Conservation (phyloP, 768 basidiomycete species). For the Suillus subaureus region DNA sequence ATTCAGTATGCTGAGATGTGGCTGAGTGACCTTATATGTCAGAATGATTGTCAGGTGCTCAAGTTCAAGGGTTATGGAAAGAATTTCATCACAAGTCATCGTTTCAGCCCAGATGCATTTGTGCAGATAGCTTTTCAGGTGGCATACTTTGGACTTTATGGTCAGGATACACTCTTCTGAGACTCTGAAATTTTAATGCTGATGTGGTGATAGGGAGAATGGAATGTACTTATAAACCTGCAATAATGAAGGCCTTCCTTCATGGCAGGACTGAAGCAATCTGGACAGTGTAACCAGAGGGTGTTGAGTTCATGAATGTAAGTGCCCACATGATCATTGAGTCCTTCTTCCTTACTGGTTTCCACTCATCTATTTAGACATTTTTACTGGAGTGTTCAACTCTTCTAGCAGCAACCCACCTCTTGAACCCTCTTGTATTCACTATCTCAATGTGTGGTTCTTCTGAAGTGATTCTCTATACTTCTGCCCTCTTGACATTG, state of each 20-base stretch:
- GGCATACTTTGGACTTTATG: conserved; percentile 91
- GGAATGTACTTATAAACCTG: too few relatives aligned
- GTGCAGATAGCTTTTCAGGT: conserved; percentile 66
- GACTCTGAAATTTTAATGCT: too few relatives aligned
- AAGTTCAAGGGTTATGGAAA: conserved; percentile 95
- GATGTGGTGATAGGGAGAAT: too few relatives aligned
- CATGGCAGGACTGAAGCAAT: too few relatives aligned
- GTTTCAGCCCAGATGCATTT: conserved; percentile 73
- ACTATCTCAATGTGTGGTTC: conserved; percentile 97
- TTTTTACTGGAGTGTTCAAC: conserved; percentile 32
- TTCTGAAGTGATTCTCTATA: conserved; percentile 84
- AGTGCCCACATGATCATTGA: too few relatives aligned
- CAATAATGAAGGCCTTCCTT: too few relatives aligned
- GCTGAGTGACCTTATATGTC: conserved; percentile 93
- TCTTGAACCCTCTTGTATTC: conserved; percentile 93
- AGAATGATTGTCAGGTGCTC: conserved; percentile 94
- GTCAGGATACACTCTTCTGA: too few relatives aligned
- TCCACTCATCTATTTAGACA: too few relatives aligned
- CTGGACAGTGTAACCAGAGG: too few relatives aligned
- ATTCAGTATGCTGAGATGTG: conserved; percentile 94
- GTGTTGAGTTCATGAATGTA: too few relatives aligned
- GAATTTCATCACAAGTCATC: conserved; percentile 93
- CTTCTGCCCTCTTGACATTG: conserved; percentile 74
- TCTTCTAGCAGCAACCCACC: conserved; percentile 69
- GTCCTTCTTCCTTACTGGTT: too few relatives aligned